Base-by-base conservation (phyloP, 2,329 filamentous ascomycete genomes). In the Penicillium sp. region DNA sequence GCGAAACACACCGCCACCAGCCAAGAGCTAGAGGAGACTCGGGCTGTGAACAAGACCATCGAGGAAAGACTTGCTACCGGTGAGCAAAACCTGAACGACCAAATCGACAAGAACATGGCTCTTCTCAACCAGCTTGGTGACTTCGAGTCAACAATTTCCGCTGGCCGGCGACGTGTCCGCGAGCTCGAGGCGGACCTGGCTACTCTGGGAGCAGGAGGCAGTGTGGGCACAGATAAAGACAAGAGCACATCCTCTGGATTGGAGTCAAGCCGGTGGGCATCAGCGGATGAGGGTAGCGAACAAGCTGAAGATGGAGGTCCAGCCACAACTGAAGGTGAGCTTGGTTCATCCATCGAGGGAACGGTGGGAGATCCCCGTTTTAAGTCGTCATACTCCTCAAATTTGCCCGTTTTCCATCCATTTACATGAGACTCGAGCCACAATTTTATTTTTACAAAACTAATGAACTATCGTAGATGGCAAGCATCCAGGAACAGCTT, bases 401-500 rank as follows among this genome's bases (percentile, higher is more conserved):
- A 66, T 57, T 61, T 72, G 55, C 67, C 66, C 55, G 53, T 61
- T 60, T 70, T 67, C 57, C 65, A 67, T 60, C 66, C 65, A 52
- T 70, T 68, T 57, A 63, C 60, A 57, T 68, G 64, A 71, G 55
- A 43, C 37, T 59, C 56, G 55, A 61, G 57, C 31, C 49, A 51
- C 61, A 54, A 65, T 65, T 61, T 60, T 47, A 57, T 57, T 54
- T 56, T 51, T 53, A 56, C 53, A 52, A 53, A 51, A 60, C 61
- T 69, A 62, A 67, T 61, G 61, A 37, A 62, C 53, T 58, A 58
- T 59, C 59, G 57, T 68, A 79, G 73, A 75, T 79, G 73, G 77
- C 77, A 54, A 78, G 77, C 69, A 77, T 77, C 59, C 68, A 74
- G 72, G 69, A 79, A 64, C 70, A 79, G 69, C 69, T 78, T 73